phyloP scores from a whole-genome alignment of 768 basidiomycete genomes.

The Lactarius tabidus region DNA sequence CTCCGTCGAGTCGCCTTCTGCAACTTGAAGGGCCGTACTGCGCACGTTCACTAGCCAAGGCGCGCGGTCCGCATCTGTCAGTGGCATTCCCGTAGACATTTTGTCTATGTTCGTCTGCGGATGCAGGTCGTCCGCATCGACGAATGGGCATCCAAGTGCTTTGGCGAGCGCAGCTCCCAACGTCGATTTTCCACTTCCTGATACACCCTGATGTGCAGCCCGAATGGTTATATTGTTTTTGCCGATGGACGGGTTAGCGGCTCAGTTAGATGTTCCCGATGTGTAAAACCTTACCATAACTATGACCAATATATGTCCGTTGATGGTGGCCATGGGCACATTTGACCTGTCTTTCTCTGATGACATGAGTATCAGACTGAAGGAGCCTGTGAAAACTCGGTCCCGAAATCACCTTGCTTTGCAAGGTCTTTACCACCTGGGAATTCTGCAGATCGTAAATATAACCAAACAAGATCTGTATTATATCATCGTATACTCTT shows the following conservation, averaged over 20 bases:
- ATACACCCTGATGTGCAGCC: slow-evolving; percentile 54
- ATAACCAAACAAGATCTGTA: too few relatives aligned
- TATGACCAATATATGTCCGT: slow-evolving; percentile 1
- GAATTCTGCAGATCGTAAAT: too few relatives aligned
- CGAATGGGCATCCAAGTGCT: slow-evolving; percentile 63
- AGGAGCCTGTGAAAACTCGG: too few relatives aligned
- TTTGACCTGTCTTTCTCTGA: not conserved
- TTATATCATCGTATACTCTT: too few relatives aligned
- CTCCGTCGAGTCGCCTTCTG: slow-evolving; percentile 34
- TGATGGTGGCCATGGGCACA: not conserved
- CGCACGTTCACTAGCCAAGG: slow-evolving; percentile 84
- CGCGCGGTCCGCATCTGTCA: slow-evolving; percentile 76
- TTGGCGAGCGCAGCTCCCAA: slow-evolving; percentile 61
- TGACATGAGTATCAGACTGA: not conserved
- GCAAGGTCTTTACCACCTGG: too few relatives aligned
- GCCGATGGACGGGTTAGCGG: not conserved
- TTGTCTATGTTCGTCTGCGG: slow-evolving; percentile 78
- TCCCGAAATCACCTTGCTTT: too few relatives aligned
- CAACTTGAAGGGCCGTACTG: slow-evolving; percentile 56
- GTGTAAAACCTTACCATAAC: slow-evolving; percentile 12
- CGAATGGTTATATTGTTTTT: not conserved
- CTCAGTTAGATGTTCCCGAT: not conserved
- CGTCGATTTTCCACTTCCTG: slow-evolving; percentile 69
- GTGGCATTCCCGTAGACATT: slow-evolving; percentile 72
- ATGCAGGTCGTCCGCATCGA: slow-evolving; percentile 90